These are phyloP conservation scores for Hypoxylon rickii DNA, from an alignment of 495 filamentous ascomycete species.

Conservation along the genomic window DNA sequence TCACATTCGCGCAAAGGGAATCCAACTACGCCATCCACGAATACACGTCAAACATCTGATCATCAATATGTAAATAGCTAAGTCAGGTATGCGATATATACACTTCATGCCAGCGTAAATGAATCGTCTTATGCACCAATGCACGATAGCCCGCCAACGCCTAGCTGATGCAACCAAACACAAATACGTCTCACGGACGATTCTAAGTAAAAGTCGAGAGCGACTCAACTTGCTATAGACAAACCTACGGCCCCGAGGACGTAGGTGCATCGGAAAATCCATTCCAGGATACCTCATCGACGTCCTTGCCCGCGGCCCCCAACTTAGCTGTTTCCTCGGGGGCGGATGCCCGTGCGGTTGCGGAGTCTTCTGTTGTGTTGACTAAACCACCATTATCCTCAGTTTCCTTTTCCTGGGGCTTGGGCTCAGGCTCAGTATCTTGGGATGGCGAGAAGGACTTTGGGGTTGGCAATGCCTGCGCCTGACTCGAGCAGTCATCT, in stretches of 20 bases:
- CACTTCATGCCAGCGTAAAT: neutral
- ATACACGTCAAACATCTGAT: no score
- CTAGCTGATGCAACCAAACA: slow-evolving; percentile 27
- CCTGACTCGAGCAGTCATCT: neutral
- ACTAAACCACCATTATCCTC: neutral
- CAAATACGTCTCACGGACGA: slow-evolving; percentile 9
- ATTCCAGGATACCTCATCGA: slow-evolving; percentile 17
- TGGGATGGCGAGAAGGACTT: slow-evolving; percentile 9
- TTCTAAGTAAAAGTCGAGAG: no score
- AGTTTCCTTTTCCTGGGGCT: neutral
- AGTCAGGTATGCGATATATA: no score
- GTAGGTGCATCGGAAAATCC: slow-evolving; percentile 13
- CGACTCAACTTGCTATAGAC: no score
- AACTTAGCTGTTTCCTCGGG: slow-evolving; percentile 4
- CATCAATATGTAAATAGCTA: no score
- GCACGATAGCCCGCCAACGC: slow-evolving; percentile 20
- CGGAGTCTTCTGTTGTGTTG: neutral
- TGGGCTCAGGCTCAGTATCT: neutral
- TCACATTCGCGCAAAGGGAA: no score
- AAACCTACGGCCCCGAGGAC: neutral
- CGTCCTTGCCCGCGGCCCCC: slow-evolving; percentile 1
- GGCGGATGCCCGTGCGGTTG: neutral
- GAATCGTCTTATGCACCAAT: no score
- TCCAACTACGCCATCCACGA: no score
- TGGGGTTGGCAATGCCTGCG: neutral